Base-by-base conservation (phyloP, 805 yeast species). In the Metschnikowia proteae region DNA sequence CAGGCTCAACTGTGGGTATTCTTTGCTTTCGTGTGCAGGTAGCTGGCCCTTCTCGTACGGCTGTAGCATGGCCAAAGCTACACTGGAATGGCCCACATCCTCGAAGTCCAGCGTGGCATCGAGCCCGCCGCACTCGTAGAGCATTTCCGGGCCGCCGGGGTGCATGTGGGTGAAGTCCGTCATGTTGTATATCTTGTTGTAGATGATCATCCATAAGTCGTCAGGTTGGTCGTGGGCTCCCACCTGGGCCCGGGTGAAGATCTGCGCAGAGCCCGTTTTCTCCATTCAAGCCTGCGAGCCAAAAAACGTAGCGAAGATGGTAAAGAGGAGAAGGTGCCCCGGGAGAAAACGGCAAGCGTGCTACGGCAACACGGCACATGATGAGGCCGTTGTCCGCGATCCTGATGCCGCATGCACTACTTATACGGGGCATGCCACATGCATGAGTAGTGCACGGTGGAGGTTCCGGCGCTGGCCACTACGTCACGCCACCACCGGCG, bases 191-290 rank as follows among this genome's bases (percentile, higher is more conserved):
- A 92, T 96, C 57, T 84, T 83, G 49, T 85, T 88, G 58, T 88
- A 83, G 51, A 88, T 76, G 48, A 88, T 78, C 75, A 92, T 81
- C 96, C 97, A 92, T 38, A 88, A 69, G 58, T 87, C 89, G 13
- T 84, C 86, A 37, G 83, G 79, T n/a, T 81, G 73, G 64, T 80
- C 82, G 75, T 91, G 97, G 57, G 75, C 63, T 30, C 83, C 76
- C 46, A 90, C 81, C 64, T 90, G 88, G 34, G 69, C 71, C 7
- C 40, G 34, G 7, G 49, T 22, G 17, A 29, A 39, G 22, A 31
- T 36, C 8, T 32, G 51, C 25, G 34, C 27, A 11, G 28, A 11
- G 13, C 17, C 34, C 26, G 26, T 3, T 33, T 25, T 9, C 30
- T 29, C 44, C 42, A 40, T 40, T 38, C 41, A 28, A 38, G 26